phyloP scores from a whole-genome alignment of 23 red algal species.

The Pyropia haitanensis region DNA sequence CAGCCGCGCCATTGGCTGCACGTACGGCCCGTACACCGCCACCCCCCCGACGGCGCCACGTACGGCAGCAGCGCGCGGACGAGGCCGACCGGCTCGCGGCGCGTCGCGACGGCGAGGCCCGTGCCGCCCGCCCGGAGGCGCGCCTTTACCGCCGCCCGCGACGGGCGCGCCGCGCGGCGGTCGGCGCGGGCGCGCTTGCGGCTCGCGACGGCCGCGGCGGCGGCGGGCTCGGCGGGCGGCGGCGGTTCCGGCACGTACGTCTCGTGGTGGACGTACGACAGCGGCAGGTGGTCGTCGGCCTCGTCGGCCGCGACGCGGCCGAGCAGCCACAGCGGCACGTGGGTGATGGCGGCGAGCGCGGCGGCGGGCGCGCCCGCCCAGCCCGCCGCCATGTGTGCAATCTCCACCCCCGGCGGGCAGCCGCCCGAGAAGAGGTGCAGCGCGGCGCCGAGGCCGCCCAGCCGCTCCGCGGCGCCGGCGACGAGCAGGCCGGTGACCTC shows the following conservation, averaged over 20 bases:
- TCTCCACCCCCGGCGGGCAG: conserved; percentile 38
- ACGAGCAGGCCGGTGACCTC: conserved; percentile 42
- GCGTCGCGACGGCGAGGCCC: conserved; percentile 42
- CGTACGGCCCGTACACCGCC: conserved; percentile 40
- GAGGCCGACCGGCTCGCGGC: conserved; percentile 38
- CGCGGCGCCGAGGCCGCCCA: conserved; percentile 27
- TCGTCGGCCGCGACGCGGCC: conserved; percentile 8
- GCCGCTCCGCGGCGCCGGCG: conserved; percentile 25
- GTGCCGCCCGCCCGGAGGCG: conserved; percentile 20
- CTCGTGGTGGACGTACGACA: conserved; percentile 19
- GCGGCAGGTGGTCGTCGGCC: conserved; percentile 23
- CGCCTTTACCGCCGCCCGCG: conserved; percentile 25
- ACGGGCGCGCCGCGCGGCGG: conserved; percentile 30
- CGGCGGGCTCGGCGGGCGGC: background rate
- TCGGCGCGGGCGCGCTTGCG: conserved; percentile 5
- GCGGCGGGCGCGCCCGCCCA: conserved; percentile 3
- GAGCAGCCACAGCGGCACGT: conserved; percentile 39
- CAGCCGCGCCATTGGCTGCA: conserved; percentile 49
- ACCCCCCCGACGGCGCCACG: conserved; percentile 42
- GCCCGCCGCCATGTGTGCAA: conserved; percentile 21
- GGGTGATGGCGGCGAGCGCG: conserved; percentile 15
- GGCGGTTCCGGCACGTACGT: background rate
- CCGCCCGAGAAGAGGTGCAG: conserved; percentile 34
- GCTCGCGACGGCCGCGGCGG: background rate
- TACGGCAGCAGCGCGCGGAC: conserved; percentile 38